Evolutionary conservation across 2,329 filamentous ascomycete genomes (phyloP).

Genomic region (Hypoxylon sp.): DNA sequence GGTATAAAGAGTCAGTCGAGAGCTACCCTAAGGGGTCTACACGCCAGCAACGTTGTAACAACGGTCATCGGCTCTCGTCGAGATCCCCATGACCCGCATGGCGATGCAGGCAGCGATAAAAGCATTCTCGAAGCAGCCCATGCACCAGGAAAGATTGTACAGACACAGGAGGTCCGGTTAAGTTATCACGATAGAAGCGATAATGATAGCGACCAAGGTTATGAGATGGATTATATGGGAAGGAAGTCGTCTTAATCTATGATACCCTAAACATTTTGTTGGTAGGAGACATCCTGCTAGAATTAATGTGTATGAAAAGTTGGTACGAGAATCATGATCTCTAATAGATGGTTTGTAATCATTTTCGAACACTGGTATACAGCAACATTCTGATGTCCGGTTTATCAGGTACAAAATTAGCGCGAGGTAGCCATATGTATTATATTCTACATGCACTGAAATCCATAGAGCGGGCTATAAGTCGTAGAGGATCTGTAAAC

Average conservation of each 20-base stretch:
- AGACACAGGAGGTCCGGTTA: conserved; percentile 46
- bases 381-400: not conserved
- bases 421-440: not conserved
- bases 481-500: not conserved
- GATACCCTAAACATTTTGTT: conserved; percentile 13
- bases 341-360: not conserved
- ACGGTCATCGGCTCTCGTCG: conserved; percentile 38
- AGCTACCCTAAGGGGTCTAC: conserved; percentile 27
- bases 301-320: conserved; percentile 18
- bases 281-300: not conserved
- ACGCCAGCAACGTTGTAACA: conserved; percentile 43
- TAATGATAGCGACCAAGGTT: conserved; percentile 42
- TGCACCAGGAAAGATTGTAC: conserved; percentile 43
- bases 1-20: conserved; percentile 36
- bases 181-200: conserved; percentile 48
- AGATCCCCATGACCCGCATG: conserved; percentile 30
- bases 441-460: not conserved
- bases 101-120: conserved; percentile 45
- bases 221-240: conserved; percentile 46
- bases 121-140: conserved; percentile 42
- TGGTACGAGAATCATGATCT: conserved; percentile 8
- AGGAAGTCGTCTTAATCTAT: conserved; percentile 30
- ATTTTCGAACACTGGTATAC: not conserved
- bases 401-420: not conserved
- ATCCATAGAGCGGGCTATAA: not conserved